Evolutionary conservation across 306 rosid species (phyloP), one percentile per base, ranked within the genome.

Genomic region (Casuarina cunninghamiana): DNA sequence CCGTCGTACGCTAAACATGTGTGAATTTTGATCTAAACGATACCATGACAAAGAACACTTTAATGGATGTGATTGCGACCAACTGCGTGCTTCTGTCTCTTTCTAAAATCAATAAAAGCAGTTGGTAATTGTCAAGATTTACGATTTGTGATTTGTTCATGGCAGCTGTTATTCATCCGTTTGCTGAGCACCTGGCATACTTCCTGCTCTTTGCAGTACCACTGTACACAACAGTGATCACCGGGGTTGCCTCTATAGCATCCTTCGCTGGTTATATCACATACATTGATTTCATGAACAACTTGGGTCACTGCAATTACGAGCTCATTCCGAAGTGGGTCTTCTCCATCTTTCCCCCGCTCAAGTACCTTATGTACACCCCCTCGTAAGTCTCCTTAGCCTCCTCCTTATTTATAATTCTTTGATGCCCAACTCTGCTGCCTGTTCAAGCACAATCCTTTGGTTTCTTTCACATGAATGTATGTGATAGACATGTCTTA

Each of bases 91-190:
- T 44, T 6, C 2, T 44, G 6, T 6, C 48, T 44, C 48, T 44
- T 44, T 44, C 48, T 44, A 44, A 44, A 44, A 6, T 44, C 48
- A 6, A 6, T 44, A 6, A 6, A 44, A 44, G 5, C 48, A 26
- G 32, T 26, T 26, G 32, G 32, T 26, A 26, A 0, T 26, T 26
- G 32, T 26, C 32, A 44, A 44, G 48, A 44, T 4, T 3, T 0
- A 44, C 1, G 48, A 5, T 44, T 44, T 5, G 48, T 44, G 8
- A 44, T 44, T 3, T 3, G 6, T 44, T 44, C 12, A 46, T 87
- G 51, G 5, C 86, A 87, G 90, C 90, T 63, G 90, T 87, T 60
- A 84, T 76, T 46, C 90, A 87, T 44, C 90, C 90, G 13, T 84
- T 87, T 65, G 90, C 84, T 16, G 88, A 84, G 74, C 88, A 81